Base-by-base conservation (phyloP, 2,329 filamentous ascomycete genomes). In the Xylogone sp. region DNA sequence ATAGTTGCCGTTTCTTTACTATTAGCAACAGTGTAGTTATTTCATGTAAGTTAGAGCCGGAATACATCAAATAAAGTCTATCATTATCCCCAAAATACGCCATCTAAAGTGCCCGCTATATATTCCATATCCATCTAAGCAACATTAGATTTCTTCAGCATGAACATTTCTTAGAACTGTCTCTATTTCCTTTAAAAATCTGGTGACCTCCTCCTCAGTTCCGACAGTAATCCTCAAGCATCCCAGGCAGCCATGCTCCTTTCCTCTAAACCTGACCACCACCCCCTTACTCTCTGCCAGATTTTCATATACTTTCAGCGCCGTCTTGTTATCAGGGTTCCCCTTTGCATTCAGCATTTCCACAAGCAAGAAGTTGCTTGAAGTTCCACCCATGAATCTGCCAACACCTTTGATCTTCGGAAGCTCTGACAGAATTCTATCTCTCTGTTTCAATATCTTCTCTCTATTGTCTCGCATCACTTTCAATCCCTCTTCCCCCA, bases 161-260 rank as follows among this genome's bases (percentile, higher is more conserved):
- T 59, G 54, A 20, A 65, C 56, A 22, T 68, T 56, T 18, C 21
- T 31, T 4, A 68, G 42, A 10, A 66, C 62, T 8, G 21, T 46
- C 58, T 73, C 74, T 20, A 97, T 70, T 60, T 92, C 85, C 19
- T 74, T 72, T 60, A 99, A 67, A 65, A 97, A 90, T 53, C 85
- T 79, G 21, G 85, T 86, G 8, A 95, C 89, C 70, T 99, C 94
- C 1, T 82, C 73, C 68, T 95, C 88, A 1, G 93, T 97, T 16
- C 94, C 94, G 12, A 99, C 83, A 0, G 94, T 99, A 59, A 97
- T 90, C 50, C 94, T 82, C 68, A 99, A 71, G 64, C 93, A 97
- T 0, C 93, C 94, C 42, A 86, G 69, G 67, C 94, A 99, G 3
- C 92, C 93, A 58, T 88, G 77, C 75, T 99, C 94, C 73, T 92